These are phyloP conservation scores for Anthracocystis setariae DNA, from an alignment of 1,284 basidiomycete genomes.

Conservation along the genomic window DNA sequence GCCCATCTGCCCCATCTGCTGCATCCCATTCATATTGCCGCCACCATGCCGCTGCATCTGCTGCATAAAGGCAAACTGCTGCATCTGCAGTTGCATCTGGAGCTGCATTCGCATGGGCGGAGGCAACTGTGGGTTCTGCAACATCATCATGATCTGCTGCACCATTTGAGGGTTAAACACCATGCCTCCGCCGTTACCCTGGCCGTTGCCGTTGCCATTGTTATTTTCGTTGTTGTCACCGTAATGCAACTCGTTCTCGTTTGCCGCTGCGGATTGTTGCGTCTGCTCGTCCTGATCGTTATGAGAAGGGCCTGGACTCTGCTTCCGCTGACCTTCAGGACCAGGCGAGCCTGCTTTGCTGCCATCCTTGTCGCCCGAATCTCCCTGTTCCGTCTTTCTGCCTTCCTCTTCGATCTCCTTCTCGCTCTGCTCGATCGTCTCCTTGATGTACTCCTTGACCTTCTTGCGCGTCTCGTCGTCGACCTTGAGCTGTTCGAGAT, in stretches of 20 bases:
- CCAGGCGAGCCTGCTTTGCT: constrained; percentile 18
- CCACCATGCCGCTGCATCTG: constrained; percentile 38
- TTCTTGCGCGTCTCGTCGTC: constrained; percentile 60
- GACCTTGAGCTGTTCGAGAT: constrained; percentile 58
- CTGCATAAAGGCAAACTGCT: constrained; percentile 63
- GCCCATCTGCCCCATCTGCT: constrained; percentile 19
- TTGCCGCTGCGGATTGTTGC: constrained; percentile 20
- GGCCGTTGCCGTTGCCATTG: constrained; percentile 7
- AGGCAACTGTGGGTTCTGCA: constrained; percentile 62
- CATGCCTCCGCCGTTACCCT: constrained; percentile 22
- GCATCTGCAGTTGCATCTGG: constrained; percentile 66
- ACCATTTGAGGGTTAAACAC: constrained; percentile 59
- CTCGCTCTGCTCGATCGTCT: constrained; percentile 62
- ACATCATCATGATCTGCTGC: constrained; percentile 65
- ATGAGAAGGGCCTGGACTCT: constrained; percentile 20
- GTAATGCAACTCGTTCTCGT: constrained; percentile 25
- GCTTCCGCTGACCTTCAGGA: constrained; percentile 11
- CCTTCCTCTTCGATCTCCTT: constrained; percentile 53
- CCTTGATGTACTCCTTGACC: constrained; percentile 62
- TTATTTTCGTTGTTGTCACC: constrained; percentile 16
- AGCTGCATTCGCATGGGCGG: constrained; percentile 65
- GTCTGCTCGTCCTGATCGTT: constrained; percentile 49
- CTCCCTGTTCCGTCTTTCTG: constrained; percentile 23
- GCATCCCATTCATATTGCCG: constrained; percentile 17
- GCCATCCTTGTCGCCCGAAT: constrained; percentile 17